Base-by-base conservation (phyloP, 129 eudicot species). In the Flaveria ramosissima region DNA sequence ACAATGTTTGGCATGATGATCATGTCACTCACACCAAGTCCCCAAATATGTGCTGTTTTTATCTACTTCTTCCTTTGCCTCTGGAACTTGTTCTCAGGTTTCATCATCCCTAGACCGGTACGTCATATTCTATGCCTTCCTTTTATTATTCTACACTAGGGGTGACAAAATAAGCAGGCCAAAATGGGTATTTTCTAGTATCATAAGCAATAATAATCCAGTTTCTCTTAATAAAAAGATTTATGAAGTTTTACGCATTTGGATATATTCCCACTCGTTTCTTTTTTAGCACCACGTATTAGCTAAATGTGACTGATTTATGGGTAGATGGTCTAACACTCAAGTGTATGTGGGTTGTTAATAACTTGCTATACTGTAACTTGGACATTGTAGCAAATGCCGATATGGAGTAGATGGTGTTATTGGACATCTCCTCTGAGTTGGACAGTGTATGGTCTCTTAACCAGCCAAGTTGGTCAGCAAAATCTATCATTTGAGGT, bases 1-100 rank as follows among this genome's bases (percentile, higher is more conserved):
- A 80, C 83, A 14, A 73, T 80, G 83, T 73, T 80, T 41, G 83
- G 83, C 32, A 80, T 79, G 83, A 79, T 79, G 83, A 73, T 59
- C 23, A 72, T 72, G 60, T 73, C 83, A 65, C 17, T 80, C 26
- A 80, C 79, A 80, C 78, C 78, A 53, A 79, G 60, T 64, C 78
- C 83, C 9, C 83, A 80, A 73, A 73, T 80, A 52, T 80, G 78
- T 0, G 78, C 83, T 45, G 78, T 80, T 64, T 26, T 80, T 11
- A 45, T 80, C 78, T 80, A 80, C 42, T 80, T 80, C 74, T 80
- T 72, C 51, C 74, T 80, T 30, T 80, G 83, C 72, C 78, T 80
- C 65, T 73, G 83, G 83, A 80, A 80, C 68, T 67, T 80, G 68
- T 80, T 80, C 26, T 72, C 83, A 0, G 83, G 83, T 42, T 80